Evolutionary conservation across 441 rosid genomes (phyloP).

Genomic region (Metrosideros polymorpha): DNA sequence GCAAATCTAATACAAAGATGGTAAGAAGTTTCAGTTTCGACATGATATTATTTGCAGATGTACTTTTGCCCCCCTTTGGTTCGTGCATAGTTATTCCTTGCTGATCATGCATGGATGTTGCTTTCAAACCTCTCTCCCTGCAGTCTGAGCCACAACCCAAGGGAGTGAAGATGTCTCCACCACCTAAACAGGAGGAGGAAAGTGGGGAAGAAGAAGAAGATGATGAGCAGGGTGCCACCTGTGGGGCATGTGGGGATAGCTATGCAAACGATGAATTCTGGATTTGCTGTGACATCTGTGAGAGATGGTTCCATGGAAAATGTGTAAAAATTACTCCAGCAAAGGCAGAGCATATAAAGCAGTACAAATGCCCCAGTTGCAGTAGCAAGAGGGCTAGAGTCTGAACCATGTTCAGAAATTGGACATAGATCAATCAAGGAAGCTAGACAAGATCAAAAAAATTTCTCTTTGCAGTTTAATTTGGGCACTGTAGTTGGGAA

Average conservation of each 20-base stretch:
- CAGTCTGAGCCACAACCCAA: slow-evolving; percentile 41
- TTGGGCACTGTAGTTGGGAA: background rate
- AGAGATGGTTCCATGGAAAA: slow-evolving; percentile 94
- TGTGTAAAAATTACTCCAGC: slow-evolving; percentile 98
- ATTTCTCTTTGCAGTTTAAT: slow-evolving; percentile 18
- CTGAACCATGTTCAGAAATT: slow-evolving; percentile 29
- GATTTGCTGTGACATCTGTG: slow-evolving; percentile 90
- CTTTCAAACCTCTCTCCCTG: slow-evolving; percentile 38
- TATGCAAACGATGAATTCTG: slow-evolving; percentile 84
- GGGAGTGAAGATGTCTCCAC: slow-evolving; percentile 41
- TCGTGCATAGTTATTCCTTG: background rate
- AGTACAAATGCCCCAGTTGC: slow-evolving; percentile 91
- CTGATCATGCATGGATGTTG: slow-evolving; percentile 2
- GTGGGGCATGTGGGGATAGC: slow-evolving; percentile 94
- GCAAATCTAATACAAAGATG: slow-evolving; percentile 72
- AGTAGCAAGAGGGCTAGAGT: slow-evolving; percentile 74
- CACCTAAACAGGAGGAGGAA: slow-evolving; percentile 61
- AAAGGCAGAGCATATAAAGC: slow-evolving; percentile 93
- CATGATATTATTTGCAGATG: background rate
- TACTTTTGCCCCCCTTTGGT: background rate
- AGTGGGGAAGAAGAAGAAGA: slow-evolving; percentile 90
- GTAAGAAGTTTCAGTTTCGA: slow-evolving; percentile 10
- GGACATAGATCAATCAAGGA: slow-evolving; percentile 11
- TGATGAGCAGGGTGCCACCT: slow-evolving; percentile 79
- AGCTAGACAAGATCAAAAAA: slow-evolving; percentile 23